A percentile compares a stretch with the other conserved stretches of the same genome.
Conservation (phyloP, 345 rosid genomes). For the Salix dunnii region DNA sequence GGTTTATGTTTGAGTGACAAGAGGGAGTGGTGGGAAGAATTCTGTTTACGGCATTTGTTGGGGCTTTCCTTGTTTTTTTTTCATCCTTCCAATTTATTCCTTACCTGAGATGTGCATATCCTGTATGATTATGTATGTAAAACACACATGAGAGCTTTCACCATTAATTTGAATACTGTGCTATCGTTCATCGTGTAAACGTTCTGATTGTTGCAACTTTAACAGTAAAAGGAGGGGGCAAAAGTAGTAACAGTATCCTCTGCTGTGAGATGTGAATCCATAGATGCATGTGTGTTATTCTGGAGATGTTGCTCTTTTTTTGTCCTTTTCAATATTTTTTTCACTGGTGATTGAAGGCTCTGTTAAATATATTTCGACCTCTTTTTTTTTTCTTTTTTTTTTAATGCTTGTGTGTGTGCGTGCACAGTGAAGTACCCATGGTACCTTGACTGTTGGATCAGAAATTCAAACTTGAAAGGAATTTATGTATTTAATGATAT, state of each 20-base stretch:
- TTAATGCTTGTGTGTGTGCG: no score
- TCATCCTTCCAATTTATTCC: slow-evolving; percentile 15
- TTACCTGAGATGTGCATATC: slow-evolving; percentile 40
- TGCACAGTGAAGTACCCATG: background rate
- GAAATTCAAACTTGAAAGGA: background rate
- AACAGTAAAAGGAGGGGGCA: background rate
- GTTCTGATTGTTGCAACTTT: background rate
- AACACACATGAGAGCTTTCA: slow-evolving; percentile 27
- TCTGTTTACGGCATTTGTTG: slow-evolving; percentile 16
- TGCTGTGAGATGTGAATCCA: background rate
- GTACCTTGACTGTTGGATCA: background rate
- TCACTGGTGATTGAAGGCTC: no score
- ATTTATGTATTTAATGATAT: no score
- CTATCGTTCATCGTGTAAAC: slow-evolving; percentile 5
- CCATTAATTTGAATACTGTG: slow-evolving; percentile 15
- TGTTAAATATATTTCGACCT: background rate
- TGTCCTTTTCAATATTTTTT: no score
- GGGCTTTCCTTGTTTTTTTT: background rate
- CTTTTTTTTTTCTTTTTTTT: no score
- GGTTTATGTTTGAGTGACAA: background rate
- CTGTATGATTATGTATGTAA: slow-evolving; percentile 31
- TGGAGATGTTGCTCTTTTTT: background rate
- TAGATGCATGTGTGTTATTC: background rate
- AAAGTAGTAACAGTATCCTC: background rate
- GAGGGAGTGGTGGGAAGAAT: slow-evolving; percentile 15